A percentile compares a stretch with the other conserved stretches of the same genome.
These are phyloP conservation scores for Brassica cretica DNA, from an alignment of 345 rosid species.

Conservation along the genomic window DNA sequence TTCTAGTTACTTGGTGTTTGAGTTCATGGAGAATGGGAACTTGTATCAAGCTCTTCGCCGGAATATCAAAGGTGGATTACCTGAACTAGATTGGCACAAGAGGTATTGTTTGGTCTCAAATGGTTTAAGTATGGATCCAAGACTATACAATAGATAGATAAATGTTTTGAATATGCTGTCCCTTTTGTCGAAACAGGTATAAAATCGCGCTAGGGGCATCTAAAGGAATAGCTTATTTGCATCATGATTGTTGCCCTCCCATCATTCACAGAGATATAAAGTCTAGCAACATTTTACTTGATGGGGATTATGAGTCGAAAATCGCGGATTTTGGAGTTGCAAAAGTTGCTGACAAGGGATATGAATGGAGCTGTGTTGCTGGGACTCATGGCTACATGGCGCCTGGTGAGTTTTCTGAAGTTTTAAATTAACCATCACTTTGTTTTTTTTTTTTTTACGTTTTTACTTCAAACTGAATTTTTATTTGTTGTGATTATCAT, in stretches of 20 bases:
- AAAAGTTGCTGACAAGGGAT: constrained; percentile 60
- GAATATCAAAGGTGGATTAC: constrained; percentile 51
- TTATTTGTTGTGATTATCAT: neutral
- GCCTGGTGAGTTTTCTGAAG: constrained; percentile 61
- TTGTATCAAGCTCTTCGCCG: constrained; percentile 64
- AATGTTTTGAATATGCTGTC: neutral
- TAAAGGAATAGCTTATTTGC: constrained; percentile 83
- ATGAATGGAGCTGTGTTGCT: constrained; percentile 58
- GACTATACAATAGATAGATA: no score
- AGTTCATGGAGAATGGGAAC: constrained; percentile 82
- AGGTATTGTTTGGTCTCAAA: constrained; percentile 45
- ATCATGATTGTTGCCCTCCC: constrained; percentile 79
- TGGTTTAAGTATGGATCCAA: neutral
- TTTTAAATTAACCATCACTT: neutral
- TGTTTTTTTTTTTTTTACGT: neutral
- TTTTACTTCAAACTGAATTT: neutral
- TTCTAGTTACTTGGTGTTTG: constrained; percentile 71
- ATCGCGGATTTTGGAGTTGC: constrained; percentile 92
- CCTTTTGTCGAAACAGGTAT: constrained; percentile 43
- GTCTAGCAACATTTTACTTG: constrained; percentile 79
- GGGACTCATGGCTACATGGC: constrained; percentile 95
- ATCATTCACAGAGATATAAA: constrained; percentile 88
- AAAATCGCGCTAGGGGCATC: constrained; percentile 78
- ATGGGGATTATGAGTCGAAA: constrained; percentile 65
- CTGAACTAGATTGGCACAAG: constrained; percentile 51